Percentiles rank a stretch among this genome's conserved stretches.
Evolutionary conservation across 495 filamentous ascomycete species (phyloP).

Genomic region (Aspergillus baeticus): DNA sequence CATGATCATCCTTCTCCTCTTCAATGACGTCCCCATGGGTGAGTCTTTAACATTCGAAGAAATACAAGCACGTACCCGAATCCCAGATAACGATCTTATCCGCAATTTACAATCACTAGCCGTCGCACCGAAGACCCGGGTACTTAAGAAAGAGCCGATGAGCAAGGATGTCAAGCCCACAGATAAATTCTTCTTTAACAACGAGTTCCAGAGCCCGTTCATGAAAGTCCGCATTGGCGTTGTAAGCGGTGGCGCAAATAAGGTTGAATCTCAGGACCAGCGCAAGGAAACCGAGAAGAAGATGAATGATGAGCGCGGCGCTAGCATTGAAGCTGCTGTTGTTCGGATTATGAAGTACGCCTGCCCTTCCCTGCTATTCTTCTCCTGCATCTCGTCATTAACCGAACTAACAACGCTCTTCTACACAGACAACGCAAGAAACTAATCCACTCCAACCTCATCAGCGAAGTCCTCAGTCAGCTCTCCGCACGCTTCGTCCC

Average conservation of each 20-base stretch:
- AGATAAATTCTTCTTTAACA: conserved; percentile 83
- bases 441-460: conserved; percentile 74
- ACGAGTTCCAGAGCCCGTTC: conserved; percentile 75
- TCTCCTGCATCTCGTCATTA: conserved; percentile 1
- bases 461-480: conserved; percentile 81
- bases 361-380: background rate
- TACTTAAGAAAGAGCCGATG: conserved; percentile 81
- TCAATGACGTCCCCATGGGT: conserved; percentile 72
- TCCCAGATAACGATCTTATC: conserved; percentile 73
- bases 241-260: conserved; percentile 64
- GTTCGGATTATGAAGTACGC: conserved; percentile 96
- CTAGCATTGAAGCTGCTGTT: conserved; percentile 82
- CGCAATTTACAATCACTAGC: conserved; percentile 83
- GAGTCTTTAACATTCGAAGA: conserved; percentile 76
- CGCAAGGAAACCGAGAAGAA: conserved; percentile 84
- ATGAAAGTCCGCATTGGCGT: conserved; percentile 85
- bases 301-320: conserved; percentile 74
- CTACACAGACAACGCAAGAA: conserved; percentile 78
- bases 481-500: conserved; percentile 80
- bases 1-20: conserved; percentile 86
- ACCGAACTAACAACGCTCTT: background rate
- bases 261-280: conserved; percentile 82
- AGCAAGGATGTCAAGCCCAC: conserved; percentile 76
- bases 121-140: conserved; percentile 77
- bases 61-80: conserved; percentile 78